Evolutionary conservation across 441 rosid genomes (phyloP).

Genomic region (Corymbia citriodora): DNA sequence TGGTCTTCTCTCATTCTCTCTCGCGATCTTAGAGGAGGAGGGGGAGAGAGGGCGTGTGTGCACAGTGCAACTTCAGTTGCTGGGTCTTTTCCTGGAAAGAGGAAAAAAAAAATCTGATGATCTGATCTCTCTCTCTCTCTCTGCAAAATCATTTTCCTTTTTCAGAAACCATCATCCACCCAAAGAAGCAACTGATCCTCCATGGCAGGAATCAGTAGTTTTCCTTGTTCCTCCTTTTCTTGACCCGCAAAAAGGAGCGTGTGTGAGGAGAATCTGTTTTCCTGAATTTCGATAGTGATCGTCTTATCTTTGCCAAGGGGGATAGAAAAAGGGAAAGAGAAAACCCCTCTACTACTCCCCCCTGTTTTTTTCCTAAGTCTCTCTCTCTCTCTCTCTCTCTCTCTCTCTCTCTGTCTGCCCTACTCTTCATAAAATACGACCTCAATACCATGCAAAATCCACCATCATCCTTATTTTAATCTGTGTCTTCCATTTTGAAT

Average conservation of each 20-base stretch:
- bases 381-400: neutral
- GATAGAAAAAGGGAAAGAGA: neutral
- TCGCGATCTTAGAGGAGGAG: neutral
- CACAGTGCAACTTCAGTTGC: constrained; percentile 39
- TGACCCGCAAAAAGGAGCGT: neutral
- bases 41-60: neutral
- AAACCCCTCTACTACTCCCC: neutral
- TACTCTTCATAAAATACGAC: neutral
- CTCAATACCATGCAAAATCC: neutral
- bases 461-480: neutral
- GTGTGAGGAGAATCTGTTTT: neutral
- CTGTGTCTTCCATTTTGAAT: neutral
- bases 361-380: neutral
- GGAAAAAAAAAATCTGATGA: constrained; percentile 31
- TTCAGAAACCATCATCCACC: neutral
- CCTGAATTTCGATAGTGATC: neutral
- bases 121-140: constrained; percentile 26
- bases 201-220: neutral
- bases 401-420: neutral
- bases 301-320: neutral
- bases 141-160: neutral
- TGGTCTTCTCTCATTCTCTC: neutral
- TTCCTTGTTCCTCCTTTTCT: neutral
- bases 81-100: constrained; percentile 29
- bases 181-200: neutral